phyloP scores from a whole-genome alignment of 495 filamentous ascomycete genomes.

The Daldinia caldariorum region DNA sequence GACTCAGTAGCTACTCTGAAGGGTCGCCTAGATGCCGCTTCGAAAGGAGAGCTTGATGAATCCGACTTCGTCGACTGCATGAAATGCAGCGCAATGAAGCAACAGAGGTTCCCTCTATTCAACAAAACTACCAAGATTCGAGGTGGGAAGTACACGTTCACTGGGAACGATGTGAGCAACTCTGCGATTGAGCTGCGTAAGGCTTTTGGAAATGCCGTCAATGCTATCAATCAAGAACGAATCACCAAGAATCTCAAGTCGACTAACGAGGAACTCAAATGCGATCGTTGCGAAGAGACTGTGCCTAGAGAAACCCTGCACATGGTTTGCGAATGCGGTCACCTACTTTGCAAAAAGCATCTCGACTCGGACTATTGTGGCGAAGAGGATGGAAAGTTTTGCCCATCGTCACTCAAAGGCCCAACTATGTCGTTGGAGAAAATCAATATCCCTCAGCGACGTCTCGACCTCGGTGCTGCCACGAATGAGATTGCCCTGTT shows the following conservation, averaged over 20 bases:
- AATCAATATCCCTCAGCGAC: constrained; percentile 20
- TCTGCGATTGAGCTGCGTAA: constrained; percentile 16
- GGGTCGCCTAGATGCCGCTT: background rate
- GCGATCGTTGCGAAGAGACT: constrained; percentile 45
- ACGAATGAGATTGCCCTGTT: constrained; percentile 2
- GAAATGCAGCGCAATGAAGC: background rate
- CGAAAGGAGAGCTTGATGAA: background rate
- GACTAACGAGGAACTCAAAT: constrained; percentile 12
- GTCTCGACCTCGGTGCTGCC: constrained; percentile 3
- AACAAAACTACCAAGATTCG: background rate
- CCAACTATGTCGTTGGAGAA: constrained; percentile 22
- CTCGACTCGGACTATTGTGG: constrained; percentile 26
- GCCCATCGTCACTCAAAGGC: constrained; percentile 23
- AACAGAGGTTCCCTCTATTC: background rate
- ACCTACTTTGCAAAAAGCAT: constrained; percentile 59
- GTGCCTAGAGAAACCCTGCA: constrained; percentile 35
- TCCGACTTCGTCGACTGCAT: constrained; percentile 3
- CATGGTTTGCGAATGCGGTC: constrained; percentile 61
- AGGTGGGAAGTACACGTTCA: constrained; percentile 27
- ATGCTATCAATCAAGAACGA: constrained; percentile 20
- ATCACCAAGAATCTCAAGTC: constrained; percentile 15
- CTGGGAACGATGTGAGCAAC: constrained; percentile 23
- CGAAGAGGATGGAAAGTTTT: constrained; percentile 7
- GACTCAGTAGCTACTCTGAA: background rate
- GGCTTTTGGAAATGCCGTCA: constrained; percentile 8